These are phyloP conservation scores for Phycomyces nitens DNA, from an alignment of 192 early-diverging fungal species.

Conservation along the genomic window DNA sequence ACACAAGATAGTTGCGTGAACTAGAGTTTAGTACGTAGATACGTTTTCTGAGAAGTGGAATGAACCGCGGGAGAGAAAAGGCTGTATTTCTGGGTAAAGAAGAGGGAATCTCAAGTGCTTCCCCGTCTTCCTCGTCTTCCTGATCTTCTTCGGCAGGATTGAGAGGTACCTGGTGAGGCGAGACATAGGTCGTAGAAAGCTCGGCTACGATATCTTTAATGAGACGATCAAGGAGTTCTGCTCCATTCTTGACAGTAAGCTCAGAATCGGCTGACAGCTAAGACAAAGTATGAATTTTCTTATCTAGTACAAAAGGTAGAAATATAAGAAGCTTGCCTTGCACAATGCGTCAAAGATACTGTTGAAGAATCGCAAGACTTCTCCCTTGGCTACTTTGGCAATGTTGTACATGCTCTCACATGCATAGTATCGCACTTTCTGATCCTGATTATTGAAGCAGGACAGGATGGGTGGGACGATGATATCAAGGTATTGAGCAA, in stretches of 20 bases:
- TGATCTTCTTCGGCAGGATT: conserved; percentile 27
- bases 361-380: conserved; percentile 89
- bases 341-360: conserved; percentile 96
- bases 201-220: conserved; percentile 97
- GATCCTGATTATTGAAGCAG: conserved; percentile 89
- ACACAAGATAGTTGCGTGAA: conserved; percentile 88
- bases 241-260: conserved; percentile 87
- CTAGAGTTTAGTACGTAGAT: conserved; percentile 88
- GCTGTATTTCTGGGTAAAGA: conserved; percentile 60
- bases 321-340: conserved; percentile 55
- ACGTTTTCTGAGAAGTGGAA: conserved; percentile 89
- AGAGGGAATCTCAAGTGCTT: conserved; percentile 37
- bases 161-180: conserved; percentile 29
- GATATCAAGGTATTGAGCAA: conserved; percentile 61
- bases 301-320: not conserved
- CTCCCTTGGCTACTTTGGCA: conserved; percentile 87
- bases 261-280: conserved; percentile 87
- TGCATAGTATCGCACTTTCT: conserved; percentile 94
- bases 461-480: conserved; percentile 94
- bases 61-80: conserved; percentile 91
- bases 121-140: conserved; percentile 23
- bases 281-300: not conserved
- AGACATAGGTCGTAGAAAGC: conserved; percentile 73
- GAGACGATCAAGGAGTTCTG: conserved; percentile 88
- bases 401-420: conserved; percentile 99